A percentile compares a stretch with the other conserved stretches of the same genome.
These are phyloP conservation scores for Phytopythium cucurbitacearum DNA, from an alignment of 352 stramenopile genomes.

Conservation along the genomic window DNA sequence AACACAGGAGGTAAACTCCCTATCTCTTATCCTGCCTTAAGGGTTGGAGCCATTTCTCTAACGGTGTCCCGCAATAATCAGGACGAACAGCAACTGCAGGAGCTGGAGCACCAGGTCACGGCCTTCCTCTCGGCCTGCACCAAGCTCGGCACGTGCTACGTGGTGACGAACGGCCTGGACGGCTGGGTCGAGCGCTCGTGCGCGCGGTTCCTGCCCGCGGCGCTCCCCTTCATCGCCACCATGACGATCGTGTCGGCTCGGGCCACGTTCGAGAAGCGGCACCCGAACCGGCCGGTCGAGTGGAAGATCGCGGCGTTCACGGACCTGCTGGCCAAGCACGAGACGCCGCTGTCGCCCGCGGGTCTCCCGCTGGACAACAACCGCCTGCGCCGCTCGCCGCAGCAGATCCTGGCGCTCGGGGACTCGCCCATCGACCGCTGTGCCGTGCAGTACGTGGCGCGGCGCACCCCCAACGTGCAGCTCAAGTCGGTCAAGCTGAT, in stretches of 20 bases:
- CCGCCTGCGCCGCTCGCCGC: conserved; percentile 13
- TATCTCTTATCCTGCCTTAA: not conserved
- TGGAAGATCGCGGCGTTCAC: conserved; percentile 79
- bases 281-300: conserved; percentile 57
- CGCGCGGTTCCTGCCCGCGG: conserved; percentile 58
- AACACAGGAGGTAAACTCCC: conserved; percentile 19
- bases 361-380: conserved; percentile 10
- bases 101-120: conserved; percentile 30
- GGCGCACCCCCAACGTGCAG: conserved; percentile 36
- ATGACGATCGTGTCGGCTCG: conserved; percentile 70
- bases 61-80: not conserved
- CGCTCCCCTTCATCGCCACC: conserved; percentile 45
- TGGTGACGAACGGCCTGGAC: conserved; percentile 67
- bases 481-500: conserved; percentile 81
- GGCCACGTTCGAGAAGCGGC: conserved; percentile 51
- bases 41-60: too few relatives aligned
- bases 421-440: conserved; percentile 70
- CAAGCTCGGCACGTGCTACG: conserved; percentile 37
- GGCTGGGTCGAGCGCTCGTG: conserved; percentile 78
- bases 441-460: conserved; percentile 63
- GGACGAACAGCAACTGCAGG: conserved; percentile 19
- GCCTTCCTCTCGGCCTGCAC: conserved; percentile 49
- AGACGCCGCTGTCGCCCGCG: not conserved
- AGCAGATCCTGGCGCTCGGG: conserved; percentile 65
- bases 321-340: conserved; percentile 43